Base-by-base conservation (phyloP, 2,329 filamentous ascomycete species). In the Aspergillus sojae region DNA sequence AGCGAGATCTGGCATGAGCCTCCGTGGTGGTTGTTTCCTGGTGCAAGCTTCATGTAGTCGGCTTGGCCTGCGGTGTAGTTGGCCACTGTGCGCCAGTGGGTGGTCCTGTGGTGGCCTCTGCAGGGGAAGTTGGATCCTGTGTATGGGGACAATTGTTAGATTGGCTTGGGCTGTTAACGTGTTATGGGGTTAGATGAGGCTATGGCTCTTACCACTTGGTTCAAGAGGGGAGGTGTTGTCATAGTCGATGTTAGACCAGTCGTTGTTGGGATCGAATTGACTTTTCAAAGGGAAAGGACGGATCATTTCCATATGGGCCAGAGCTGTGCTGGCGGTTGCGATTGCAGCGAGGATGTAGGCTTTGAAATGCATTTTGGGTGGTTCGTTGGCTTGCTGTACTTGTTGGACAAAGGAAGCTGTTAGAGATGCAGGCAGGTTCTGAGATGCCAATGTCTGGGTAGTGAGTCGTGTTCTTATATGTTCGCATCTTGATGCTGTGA, bases 1-100 rank as follows among this genome's bases (percentile, higher is more conserved):
- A 94, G 81, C 3, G 89, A 87, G 53, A 91, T 81, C 79, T 94
- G 91, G 79, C 91, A 94, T 12, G 88, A 91, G 55, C 91, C 91
- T 50, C 91, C 91, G 39, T 82, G 80, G 78, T 92, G 90, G 60
- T 76, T 77, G 60, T 87, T 86, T 54, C 83, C 84, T 41, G 90
- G 91, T 60, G 77, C 80, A 57, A 93, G 80, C 62, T 83, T 85
- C 78, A 93, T 83, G 70, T 85, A 85, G 77, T 91, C 87, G 30
- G 80, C 78, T 62, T 83, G 77, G 46, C 91, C 91, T 7, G 88
- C 84, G 4, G 79, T 72, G 76, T 89, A 93, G 26, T 82, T 86
- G 43, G 84, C 86, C n/a, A 87, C 85, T 4, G 86, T 75, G 36
- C 80, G 76, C 66, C 86, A 86, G 3, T 78, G 72, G 6, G 57